Base-by-base conservation (phyloP, 2,329 filamentous ascomycete species). In the Nigrospora osmanthi region DNA sequence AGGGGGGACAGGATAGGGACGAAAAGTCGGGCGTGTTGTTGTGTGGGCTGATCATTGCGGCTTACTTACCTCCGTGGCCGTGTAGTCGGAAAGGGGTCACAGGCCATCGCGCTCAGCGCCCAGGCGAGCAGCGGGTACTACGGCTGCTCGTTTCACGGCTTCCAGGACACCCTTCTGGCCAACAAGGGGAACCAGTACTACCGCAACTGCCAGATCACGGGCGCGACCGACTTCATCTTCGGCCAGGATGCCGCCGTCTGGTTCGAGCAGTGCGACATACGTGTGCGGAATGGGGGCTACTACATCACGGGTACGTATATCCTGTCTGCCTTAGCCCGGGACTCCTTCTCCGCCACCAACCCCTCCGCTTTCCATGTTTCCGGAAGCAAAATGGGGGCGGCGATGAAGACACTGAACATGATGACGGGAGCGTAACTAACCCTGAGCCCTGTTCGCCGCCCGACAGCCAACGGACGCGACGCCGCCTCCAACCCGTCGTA, bases 171-270 rank as follows among this genome's bases (percentile, higher is more conserved):
- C 2, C 49, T 76, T 3, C 60, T 75, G 4, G 71, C 67, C 15
- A 62, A 73, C 46, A 49, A 54, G 11, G 71, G 73, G 6, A 62
- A 64, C 38, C 73, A 78, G 53, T 60, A 75, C 34, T 77, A 73
- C 52, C 63, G 65, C 6, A 54, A 55, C 11, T 68, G 62, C 40
- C 56, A 68, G 43, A 71, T 75, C 31, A 59, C 66, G 38, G 72
- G 72, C 9, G 72, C 70, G 1, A 74, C 70, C 19, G 72, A 75
- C 47, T 74, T 74, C 46, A 68, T 75, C 40, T 75, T 73, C 44
- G 71, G 71, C 0, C 68, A 71, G 54, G 39, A 55, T 10, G 64
- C 67, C 4, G 55, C 57, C 6, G 64, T 59, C 3, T 74, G 70
- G 69, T 73, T 73, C 43, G 66, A 72, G 51, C 52, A 58, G 38